These are phyloP conservation scores for Botrytis elliptica DNA, from an alignment of 2,329 filamentous ascomycete species.

Conservation along the genomic window DNA sequence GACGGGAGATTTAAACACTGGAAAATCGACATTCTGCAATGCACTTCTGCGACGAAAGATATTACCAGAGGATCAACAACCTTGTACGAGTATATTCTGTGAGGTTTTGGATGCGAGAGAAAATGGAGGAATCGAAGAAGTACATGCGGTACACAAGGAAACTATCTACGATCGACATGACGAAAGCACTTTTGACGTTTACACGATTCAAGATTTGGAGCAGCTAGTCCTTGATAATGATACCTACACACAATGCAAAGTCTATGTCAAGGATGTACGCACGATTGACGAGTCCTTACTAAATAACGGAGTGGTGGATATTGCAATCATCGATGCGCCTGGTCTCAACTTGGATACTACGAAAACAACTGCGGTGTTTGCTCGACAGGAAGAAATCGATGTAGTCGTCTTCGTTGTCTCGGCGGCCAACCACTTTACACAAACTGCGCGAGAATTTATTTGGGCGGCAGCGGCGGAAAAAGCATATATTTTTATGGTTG, in stretches of 20 bases:
- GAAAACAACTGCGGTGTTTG: slow-evolving; percentile 96
- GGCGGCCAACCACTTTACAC: slow-evolving; percentile 95
- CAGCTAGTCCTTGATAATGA: slow-evolving; percentile 86
- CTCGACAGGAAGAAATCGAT: slow-evolving; percentile 96
- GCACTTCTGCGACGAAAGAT: slow-evolving; percentile 91
- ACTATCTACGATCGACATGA: slow-evolving; percentile 80
- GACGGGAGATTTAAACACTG: slow-evolving; percentile 93
- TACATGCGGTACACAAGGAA: slow-evolving; percentile 89
- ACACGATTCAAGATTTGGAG: slow-evolving; percentile 73
- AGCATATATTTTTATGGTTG: slow-evolving; percentile 98
- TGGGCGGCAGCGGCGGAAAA: slow-evolving; percentile 94
- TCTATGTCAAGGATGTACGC: slow-evolving; percentile 89
- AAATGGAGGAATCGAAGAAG: slow-evolving; percentile 88
- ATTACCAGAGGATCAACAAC: slow-evolving; percentile 93
- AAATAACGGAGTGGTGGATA: slow-evolving; percentile 97
- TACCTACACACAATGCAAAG: slow-evolving; percentile 90
- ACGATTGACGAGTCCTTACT: slow-evolving; percentile 89
- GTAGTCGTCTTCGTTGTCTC: slow-evolving; percentile 98
- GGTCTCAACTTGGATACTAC: slow-evolving; percentile 94
- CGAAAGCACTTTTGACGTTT: slow-evolving; percentile 92
- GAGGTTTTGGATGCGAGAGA: slow-evolving; percentile 91
- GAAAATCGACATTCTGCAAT: slow-evolving; percentile 98
- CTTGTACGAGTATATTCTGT: slow-evolving; percentile 97
- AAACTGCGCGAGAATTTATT: slow-evolving; percentile 97
- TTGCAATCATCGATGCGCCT: slow-evolving; percentile 93